A percentile compares a stretch with the other conserved stretches of the same genome.
Evolutionary conservation across 2,329 filamentous ascomycete species (phyloP).

Genomic region (Elsinoe australis): DNA sequence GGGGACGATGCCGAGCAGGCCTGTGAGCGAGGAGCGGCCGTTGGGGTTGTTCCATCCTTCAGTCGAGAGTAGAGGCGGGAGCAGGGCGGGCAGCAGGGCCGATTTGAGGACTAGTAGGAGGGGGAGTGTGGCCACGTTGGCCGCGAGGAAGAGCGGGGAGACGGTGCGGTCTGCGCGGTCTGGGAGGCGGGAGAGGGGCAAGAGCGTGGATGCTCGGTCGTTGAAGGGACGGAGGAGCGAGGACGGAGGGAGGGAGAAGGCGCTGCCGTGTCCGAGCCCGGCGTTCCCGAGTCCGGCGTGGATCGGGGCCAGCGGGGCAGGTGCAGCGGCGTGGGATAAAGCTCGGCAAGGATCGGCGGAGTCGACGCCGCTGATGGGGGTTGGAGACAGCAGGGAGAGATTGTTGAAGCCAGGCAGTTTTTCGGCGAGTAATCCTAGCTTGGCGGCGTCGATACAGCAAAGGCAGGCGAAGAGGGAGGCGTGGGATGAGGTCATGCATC

Average conservation of each 20-base stretch:
- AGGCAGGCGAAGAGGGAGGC: slow-evolving; percentile 5
- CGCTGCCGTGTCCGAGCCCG: no score
- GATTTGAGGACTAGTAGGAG: not conserved
- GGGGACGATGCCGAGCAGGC: not conserved
- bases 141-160: not conserved
- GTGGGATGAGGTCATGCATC: no score
- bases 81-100: not conserved
- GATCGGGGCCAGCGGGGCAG: not conserved
- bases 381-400: slow-evolving; percentile 1
- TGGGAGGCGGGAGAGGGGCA: not conserved
- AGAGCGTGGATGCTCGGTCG: not conserved
- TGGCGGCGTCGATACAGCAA: not conserved
- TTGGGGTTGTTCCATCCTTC: not conserved
- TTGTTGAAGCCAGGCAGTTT: not conserved
- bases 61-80: no score
- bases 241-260: not conserved
- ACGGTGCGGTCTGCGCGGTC: not conserved
- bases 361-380: no score
- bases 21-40: not conserved
- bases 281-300: slow-evolving; percentile 7
- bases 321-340: not conserved
- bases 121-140: no score
- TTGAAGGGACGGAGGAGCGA: not conserved
- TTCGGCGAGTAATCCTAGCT: not conserved
- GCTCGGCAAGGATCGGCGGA: not conserved